phyloP scores from a whole-genome alignment of 1,284 basidiomycete genomes.

The Termitomyces sp. region DNA sequence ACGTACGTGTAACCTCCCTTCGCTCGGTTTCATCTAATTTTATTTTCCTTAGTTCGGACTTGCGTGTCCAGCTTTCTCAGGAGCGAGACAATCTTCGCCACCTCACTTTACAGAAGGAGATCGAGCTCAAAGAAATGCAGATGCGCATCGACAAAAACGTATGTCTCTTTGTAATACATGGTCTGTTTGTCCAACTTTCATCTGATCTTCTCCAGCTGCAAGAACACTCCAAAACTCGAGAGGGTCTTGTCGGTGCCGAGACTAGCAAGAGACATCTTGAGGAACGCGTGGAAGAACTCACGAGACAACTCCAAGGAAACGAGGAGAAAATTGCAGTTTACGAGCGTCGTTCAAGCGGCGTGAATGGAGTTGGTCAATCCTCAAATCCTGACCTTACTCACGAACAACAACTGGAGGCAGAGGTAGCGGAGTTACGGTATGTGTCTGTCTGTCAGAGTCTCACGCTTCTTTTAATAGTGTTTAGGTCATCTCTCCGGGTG shows the following conservation, averaged over 20 bases:
- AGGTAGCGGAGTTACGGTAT: slow-evolving; percentile 80
- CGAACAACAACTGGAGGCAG: slow-evolving; percentile 79
- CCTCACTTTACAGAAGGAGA: slow-evolving; percentile 70
- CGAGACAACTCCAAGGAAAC: slow-evolving; percentile 67
- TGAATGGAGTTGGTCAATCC: slow-evolving; percentile 26
- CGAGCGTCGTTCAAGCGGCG: slow-evolving; percentile 56
- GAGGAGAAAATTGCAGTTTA: slow-evolving; percentile 85
- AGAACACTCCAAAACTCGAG: slow-evolving; percentile 69
- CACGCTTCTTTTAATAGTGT: slow-evolving; percentile 3
- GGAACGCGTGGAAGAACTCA: slow-evolving; percentile 69
- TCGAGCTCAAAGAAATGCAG: slow-evolving; percentile 76
- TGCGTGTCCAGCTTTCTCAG: slow-evolving; percentile 69
- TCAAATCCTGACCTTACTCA: slow-evolving; percentile 46
- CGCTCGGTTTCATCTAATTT: background rate
- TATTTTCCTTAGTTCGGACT: slow-evolving; percentile 51
- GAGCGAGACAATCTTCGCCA: slow-evolving; percentile 79
- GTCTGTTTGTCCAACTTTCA: background rate
- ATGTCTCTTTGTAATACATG: slow-evolving; percentile 24
- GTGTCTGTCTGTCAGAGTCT: slow-evolving; percentile 16
- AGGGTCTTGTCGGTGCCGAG: slow-evolving; percentile 69
- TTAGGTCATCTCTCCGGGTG: slow-evolving; percentile 68
- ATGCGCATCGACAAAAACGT: slow-evolving; percentile 69
- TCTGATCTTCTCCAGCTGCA: slow-evolving; percentile 36
- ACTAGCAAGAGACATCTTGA: slow-evolving; percentile 80
- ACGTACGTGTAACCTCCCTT: slow-evolving; percentile 42